These are phyloP conservation scores for Plasmodium chabaudi DNA, from an alignment of 169 alveolate species.

Conservation along the genomic window DNA sequence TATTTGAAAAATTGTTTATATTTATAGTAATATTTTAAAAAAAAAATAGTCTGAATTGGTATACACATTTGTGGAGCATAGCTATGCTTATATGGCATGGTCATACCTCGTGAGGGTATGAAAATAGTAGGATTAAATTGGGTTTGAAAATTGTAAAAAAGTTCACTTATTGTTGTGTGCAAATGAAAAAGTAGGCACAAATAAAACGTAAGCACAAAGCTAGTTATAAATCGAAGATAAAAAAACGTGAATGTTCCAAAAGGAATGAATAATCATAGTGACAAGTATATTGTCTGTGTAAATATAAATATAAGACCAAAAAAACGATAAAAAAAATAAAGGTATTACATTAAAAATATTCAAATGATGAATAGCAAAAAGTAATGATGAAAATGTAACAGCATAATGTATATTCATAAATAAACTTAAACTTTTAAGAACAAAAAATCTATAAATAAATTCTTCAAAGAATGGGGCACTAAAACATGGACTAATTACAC, in stretches of 20 bases:
- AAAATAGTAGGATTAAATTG: too few relatives aligned
- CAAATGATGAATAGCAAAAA: conserved; percentile 71
- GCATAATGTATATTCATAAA: conserved; percentile 73
- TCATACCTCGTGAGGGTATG: too few relatives aligned
- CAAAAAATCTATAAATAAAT: conserved; percentile 71
- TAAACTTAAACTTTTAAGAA: conserved; percentile 58
- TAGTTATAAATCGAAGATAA: conserved; percentile 41
- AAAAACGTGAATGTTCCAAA: conserved; percentile 68
- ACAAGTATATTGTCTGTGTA: conserved; percentile 67
- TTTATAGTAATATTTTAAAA: too few relatives aligned
- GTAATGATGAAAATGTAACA: conserved; percentile 51
- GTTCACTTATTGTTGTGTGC: neutral
- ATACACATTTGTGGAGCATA: too few relatives aligned
- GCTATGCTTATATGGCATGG: too few relatives aligned
- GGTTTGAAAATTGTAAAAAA: too few relatives aligned
- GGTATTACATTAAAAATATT: conserved; percentile 68
- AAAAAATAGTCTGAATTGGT: too few relatives aligned
- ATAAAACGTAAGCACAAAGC: too few relatives aligned
- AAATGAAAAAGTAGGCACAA: too few relatives aligned
- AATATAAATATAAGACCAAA: conserved; percentile 75
- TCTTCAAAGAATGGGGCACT: conserved; percentile 77
- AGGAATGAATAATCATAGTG: conserved; percentile 69
- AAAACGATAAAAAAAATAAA: conserved; percentile 58
- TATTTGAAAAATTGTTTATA: too few relatives aligned
- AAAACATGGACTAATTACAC: conserved; percentile 71